These are phyloP conservation scores for Penicillium longicatenatum DNA, from an alignment of 495 filamentous ascomycete species.

Conservation along the genomic window DNA sequence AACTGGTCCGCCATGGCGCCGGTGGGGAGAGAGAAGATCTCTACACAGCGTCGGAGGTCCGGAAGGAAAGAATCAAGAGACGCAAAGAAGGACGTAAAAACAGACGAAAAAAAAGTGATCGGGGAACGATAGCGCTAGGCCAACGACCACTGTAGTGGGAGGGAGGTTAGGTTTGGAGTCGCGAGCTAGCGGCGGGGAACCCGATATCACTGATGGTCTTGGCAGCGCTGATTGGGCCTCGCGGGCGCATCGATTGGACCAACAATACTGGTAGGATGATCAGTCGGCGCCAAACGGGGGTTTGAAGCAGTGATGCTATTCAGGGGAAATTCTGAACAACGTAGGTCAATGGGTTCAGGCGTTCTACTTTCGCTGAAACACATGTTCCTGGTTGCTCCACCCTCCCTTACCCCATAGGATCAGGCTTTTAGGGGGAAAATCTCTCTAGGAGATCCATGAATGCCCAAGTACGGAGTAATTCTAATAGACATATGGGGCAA, in stretches of 20 bases:
- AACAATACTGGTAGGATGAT: slow-evolving; percentile 19
- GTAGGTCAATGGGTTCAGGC: slow-evolving; percentile 3
- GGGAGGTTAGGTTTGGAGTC: slow-evolving; percentile 19
- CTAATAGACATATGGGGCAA: neutral
- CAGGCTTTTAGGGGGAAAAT: slow-evolving; percentile 1
- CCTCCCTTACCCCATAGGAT: slow-evolving; percentile 18
- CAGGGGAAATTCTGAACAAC: neutral
- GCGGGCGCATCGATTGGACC: slow-evolving; percentile 32
- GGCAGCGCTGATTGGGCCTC: slow-evolving; percentile 36
- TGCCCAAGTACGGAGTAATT: neutral
- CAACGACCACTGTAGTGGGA: slow-evolving; percentile 20
- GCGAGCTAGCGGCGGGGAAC: slow-evolving; percentile 35
- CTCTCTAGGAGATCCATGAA: neutral
- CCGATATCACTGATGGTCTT: slow-evolving; percentile 36
- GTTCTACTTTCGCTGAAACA: slow-evolving; percentile 26
- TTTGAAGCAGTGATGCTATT: neutral
- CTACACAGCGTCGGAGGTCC: neutral
- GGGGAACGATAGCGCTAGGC: slow-evolving; percentile 14
- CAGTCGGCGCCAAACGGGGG: slow-evolving; percentile 26
- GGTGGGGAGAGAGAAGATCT: slow-evolving; percentile 4
- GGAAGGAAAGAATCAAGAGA: slow-evolving; percentile 7
- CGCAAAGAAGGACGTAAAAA: slow-evolving; percentile 5
- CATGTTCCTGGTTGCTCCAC: slow-evolving; percentile 28
- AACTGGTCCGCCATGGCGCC: slow-evolving; percentile 78
- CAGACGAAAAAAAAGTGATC: slow-evolving; percentile 8